These are phyloP conservation scores for Brasilioporus rufonigricans DNA, from an alignment of 768 basidiomycete genomes.

Conservation along the genomic window DNA sequence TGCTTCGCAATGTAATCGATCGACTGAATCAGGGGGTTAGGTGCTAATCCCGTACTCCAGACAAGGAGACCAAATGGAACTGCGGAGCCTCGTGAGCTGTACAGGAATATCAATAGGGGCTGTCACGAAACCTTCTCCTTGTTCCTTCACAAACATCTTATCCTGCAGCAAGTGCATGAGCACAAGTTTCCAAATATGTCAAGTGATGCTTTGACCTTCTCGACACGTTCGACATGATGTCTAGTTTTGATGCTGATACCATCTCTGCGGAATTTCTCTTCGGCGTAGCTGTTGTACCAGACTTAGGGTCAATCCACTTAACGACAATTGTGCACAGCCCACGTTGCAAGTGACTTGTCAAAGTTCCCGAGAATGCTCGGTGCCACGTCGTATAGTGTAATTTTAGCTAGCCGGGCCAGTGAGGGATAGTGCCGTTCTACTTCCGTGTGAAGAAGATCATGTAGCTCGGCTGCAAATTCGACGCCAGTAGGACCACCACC, in stretches of 20 bases:
- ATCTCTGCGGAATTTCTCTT: slow-evolving; percentile 67
- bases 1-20: slow-evolving; percentile 63
- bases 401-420: slow-evolving; percentile 61
- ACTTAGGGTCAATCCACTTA: slow-evolving; percentile 2
- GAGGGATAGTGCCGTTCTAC: slow-evolving; percentile 58
- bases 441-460: slow-evolving; percentile 73
- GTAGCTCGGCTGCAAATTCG: slow-evolving; percentile 81
- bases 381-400: slow-evolving; percentile 82
- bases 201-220: slow-evolving; percentile 40
- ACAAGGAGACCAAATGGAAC: slow-evolving; percentile 82
- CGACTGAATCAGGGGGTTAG: slow-evolving; percentile 72
- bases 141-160: slow-evolving; percentile 66
- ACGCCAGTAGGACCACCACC: slow-evolving; percentile 80
- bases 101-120: slow-evolving; percentile 5
- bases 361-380: slow-evolving; percentile 73
- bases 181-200: slow-evolving; percentile 7
- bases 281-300: slow-evolving; percentile 50
- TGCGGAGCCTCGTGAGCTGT: slow-evolving; percentile 26
- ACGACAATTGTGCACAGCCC: slow-evolving; percentile 16
- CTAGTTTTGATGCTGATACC: slow-evolving; percentile 71
- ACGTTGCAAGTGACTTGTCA: slow-evolving; percentile 65
- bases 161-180: slow-evolving; percentile 40
- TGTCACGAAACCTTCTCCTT: slow-evolving; percentile 55
- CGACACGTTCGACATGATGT: slow-evolving; percentile 71
- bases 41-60: slow-evolving; percentile 84